Percentiles rank a stretch among this genome's conserved stretches.
These are phyloP conservation scores for Scedosporium dehoogii DNA, from an alignment of 2,329 filamentous ascomycete species.

Conservation along the genomic window DNA sequence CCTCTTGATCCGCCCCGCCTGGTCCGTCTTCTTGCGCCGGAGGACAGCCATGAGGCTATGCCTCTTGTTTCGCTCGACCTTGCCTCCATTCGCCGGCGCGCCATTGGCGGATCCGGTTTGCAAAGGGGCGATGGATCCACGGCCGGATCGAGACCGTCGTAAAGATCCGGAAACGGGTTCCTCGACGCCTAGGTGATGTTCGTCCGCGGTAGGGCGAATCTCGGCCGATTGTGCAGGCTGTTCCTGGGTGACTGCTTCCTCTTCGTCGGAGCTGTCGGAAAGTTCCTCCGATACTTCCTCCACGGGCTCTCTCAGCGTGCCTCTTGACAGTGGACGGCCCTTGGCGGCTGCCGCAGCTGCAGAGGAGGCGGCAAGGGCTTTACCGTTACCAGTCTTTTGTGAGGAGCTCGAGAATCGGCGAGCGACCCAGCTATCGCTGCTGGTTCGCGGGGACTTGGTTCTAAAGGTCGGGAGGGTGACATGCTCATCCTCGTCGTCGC, in stretches of 20 bases:
- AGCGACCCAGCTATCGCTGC: slow-evolving; percentile 7
- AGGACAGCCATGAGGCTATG: slow-evolving; percentile 45
- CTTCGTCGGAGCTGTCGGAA: slow-evolving; percentile 48
- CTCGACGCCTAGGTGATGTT: background rate
- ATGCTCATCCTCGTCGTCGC: slow-evolving; percentile 44
- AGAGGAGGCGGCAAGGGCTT: slow-evolving; percentile 14
- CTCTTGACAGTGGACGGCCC: slow-evolving; percentile 26
- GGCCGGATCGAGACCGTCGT: slow-evolving; percentile 31
- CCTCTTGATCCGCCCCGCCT: slow-evolving; percentile 42
- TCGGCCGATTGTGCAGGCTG: background rate
- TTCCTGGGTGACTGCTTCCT: background rate
- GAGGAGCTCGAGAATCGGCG: background rate
- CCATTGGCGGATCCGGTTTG: slow-evolving; percentile 29
- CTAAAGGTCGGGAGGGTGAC: background rate
- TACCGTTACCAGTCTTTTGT: background rate
- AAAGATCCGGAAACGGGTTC: slow-evolving; percentile 17
- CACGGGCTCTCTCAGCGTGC: slow-evolving; percentile 22
- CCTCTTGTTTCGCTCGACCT: background rate
- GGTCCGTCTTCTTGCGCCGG: slow-evolving; percentile 48
- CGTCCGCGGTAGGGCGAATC: background rate
- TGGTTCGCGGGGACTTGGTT: slow-evolving; percentile 26
- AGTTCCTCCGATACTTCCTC: slow-evolving; percentile 45
- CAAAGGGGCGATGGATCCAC: slow-evolving; percentile 22
- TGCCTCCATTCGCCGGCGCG: background rate
- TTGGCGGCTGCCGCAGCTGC: slow-evolving; percentile 25